Percentiles rank a stretch among this genome's conserved stretches.
Evolutionary conservation across 129 eudicot genomes (phyloP).

Genomic region (Heracleum sosnowskyi): DNA sequence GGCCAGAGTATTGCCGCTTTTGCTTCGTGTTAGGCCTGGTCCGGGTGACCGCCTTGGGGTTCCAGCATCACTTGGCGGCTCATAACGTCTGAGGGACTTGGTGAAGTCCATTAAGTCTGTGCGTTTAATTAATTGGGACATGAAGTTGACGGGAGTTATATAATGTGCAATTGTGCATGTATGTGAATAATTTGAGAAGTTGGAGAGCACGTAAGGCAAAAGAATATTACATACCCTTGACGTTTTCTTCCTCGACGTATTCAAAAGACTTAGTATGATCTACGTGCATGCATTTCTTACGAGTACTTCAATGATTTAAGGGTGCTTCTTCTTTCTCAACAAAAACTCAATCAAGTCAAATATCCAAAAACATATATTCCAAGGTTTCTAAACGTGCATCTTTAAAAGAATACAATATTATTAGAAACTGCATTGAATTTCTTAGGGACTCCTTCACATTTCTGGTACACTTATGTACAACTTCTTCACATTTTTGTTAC

Average conservation of each 20-base stretch:
- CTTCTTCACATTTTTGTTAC: too few species aligned
- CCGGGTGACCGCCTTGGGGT: slow-evolving; percentile 11
- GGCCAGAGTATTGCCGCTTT: slow-evolving; percentile 16
- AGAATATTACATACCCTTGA: background rate
- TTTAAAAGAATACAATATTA: too few species aligned
- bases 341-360: background rate
- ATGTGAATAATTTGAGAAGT: slow-evolving; percentile 5
- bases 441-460: too few species aligned
- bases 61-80: slow-evolving; percentile 2
- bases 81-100: slow-evolving; percentile 8
- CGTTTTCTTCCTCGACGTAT: background rate
- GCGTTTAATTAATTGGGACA: background rate
- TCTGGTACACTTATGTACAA: too few species aligned
- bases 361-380: background rate
- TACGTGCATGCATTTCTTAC: background rate
- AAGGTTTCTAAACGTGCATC: too few species aligned
- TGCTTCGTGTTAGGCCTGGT: slow-evolving; percentile 23
- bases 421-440: too few species aligned
- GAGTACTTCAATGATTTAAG: background rate
- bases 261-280: background rate
- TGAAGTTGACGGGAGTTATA: background rate
- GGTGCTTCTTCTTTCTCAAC: background rate
- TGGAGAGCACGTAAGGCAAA: slow-evolving; percentile 19
- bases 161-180: slow-evolving; percentile 2
- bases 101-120: background rate